Conservation (phyloP, 176 grass and related monocot species). For the Carex kokanica region DNA sequence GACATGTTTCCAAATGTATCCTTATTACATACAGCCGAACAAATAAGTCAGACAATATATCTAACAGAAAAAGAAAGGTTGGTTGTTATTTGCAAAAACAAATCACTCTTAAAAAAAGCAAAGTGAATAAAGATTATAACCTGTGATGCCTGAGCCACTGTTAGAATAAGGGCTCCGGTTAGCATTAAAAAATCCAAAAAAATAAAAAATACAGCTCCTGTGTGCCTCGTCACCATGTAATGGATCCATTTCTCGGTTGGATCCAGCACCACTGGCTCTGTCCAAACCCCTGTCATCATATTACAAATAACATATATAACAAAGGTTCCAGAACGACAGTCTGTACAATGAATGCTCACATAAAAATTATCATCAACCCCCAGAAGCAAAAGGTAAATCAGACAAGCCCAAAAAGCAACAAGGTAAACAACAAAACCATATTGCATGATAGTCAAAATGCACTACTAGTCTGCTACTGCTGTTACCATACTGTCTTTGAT, state of each 20-base stretch:
- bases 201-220: conserved; percentile 70
- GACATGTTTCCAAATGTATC: not conserved
- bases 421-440: not conserved
- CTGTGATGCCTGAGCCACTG: conserved; percentile 63
- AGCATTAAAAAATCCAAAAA: conserved; percentile 68
- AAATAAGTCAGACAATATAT: not conserved
- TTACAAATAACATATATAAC: not conserved
- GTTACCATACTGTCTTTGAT: no score
- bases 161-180: conserved; percentile 57
- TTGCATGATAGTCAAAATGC: not conserved
- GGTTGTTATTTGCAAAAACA: not conserved
- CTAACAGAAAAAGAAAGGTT: not conserved
- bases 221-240: conserved; percentile 73
- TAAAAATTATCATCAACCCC: not conserved
- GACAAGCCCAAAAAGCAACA: not conserved
- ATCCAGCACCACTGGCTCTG: conserved; percentile 47
- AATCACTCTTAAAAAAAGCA: conserved; percentile 5
- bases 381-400: not conserved
- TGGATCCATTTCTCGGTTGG: conserved; percentile 70
- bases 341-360: not conserved
- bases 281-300: conserved; percentile 67
- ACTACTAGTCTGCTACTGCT: not conserved
- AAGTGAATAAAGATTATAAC: conserved; percentile 34
- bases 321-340: not conserved
- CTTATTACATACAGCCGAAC: not conserved